Conservation (phyloP, 1,284 basidiomycete species). For the Rhodotorula sp. region DNA sequence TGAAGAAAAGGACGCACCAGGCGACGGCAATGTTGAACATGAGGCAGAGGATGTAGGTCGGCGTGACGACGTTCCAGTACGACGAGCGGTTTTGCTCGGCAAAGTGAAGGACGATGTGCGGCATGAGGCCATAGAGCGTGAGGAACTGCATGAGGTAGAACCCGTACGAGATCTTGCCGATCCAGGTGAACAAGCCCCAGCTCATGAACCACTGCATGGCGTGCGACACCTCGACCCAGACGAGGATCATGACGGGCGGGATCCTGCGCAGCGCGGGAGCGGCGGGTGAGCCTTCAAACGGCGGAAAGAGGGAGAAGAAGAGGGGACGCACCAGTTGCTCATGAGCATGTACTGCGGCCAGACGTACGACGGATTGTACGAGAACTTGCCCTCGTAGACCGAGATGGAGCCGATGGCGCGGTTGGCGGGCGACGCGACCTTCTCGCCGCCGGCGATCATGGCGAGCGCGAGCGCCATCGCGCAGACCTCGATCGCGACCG, state of each 20-base stretch:
- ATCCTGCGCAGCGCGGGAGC: conserved; percentile 32
- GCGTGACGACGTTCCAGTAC: conserved; percentile 53
- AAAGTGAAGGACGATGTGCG: conserved; percentile 51
- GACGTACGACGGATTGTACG: conserved; percentile 46
- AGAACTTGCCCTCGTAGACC: conserved; percentile 50
- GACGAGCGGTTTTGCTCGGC: conserved; percentile 43
- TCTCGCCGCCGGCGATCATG: conserved; percentile 50
- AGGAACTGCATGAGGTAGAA: conserved; percentile 55
- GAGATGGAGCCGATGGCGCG: conserved; percentile 48
- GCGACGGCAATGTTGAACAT: conserved; percentile 52
- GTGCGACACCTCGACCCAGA: conserved; percentile 53
- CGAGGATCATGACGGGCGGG: conserved; percentile 43
- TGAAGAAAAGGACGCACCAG: conserved; percentile 48
- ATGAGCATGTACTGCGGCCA: conserved; percentile 53
- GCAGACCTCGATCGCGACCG: conserved; percentile 49
- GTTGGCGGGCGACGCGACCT: conserved; percentile 49
- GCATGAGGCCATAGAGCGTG: conserved; percentile 53
- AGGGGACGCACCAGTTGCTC: conserved; percentile 45
- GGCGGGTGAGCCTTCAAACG: neutral
- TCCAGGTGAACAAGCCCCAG: conserved; percentile 52
- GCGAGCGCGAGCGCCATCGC: conserved; percentile 49
- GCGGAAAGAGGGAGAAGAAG: neutral
- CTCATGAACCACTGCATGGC: conserved; percentile 53
- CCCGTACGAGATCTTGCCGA: conserved; percentile 54
- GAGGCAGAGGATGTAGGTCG: conserved; percentile 51